Base-by-base conservation (phyloP, 371 early-diverging fungal genomes). In the Cokeromyces recurvatus region DNA sequence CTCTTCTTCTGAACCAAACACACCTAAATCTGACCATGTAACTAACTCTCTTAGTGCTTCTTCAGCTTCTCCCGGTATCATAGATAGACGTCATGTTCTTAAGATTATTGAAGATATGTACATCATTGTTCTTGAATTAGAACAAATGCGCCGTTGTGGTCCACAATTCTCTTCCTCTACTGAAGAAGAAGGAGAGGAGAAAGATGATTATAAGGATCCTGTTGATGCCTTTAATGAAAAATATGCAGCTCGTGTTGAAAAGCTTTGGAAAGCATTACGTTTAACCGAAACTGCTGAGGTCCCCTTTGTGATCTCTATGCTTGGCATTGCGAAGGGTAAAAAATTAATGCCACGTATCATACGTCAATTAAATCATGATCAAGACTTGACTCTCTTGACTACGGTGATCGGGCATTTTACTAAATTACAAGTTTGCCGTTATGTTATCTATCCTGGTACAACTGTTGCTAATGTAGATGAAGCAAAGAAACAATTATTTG, bases 311-410 rank as follows among this genome's bases (percentile, higher is more conserved):
- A 78, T 84, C 14, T 74, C 82, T 2, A 65, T 89, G 36, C 69
- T 90, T 54, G 81, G 87, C 9, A 79, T 81, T 38, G 63, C 82
- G 35, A 97, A 95, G 69, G 96, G 95, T 34, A 90, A 89, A 53
- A 84, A 86, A 46, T 66, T 91, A 16, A 70, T 94, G 24, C 87
- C 92, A 19, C 87, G 97, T n/a, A 77, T 89, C 20, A 74, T 89
- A 20, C 81, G 89, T 36, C 86, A 86, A 49, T 65, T 91, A 48
- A 66, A 72, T 29, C 80, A 82, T 2, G 91, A 94, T 39, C 91
- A 92, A 66, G 82, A 76, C 21, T 52, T 94, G 59, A 77, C 77
- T 2, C 51, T 92, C 43, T 66, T 94, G 46, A 87, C 86, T 6
- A 81, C 87, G 16, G 59, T 95, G 16, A 74, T 94, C 15, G 77